Percentiles rank a stretch among this genome's conserved stretches.
Evolutionary conservation across 2,329 filamentous ascomycete genomes (phyloP).

Genomic region (Chaetomiaceae sp.): DNA sequence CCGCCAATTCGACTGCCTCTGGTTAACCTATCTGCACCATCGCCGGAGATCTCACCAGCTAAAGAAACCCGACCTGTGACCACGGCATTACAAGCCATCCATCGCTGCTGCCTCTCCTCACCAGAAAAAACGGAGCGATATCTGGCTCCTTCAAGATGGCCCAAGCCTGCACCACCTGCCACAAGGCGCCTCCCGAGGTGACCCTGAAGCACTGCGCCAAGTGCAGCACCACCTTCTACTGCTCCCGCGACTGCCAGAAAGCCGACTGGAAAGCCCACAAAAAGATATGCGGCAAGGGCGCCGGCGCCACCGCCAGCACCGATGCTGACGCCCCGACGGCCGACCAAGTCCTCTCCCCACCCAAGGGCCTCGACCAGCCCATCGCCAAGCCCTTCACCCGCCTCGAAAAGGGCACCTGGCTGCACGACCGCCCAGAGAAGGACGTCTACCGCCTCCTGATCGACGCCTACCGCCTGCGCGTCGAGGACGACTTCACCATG

Average conservation of each 20-base stretch:
- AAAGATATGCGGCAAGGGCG: conserved; percentile 6
- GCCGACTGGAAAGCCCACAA: conserved; percentile 47
- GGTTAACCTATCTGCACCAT: too few species aligned
- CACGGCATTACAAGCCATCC: too few species aligned
- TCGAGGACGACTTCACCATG: conserved; percentile 35
- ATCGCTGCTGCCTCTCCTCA: too few species aligned
- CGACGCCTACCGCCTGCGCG: conserved; percentile 45
- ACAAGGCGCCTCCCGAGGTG: conserved; percentile 28
- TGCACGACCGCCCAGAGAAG: conserved; percentile 40
- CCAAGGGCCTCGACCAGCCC: conserved; percentile 30
- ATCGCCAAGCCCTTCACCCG: conserved; percentile 37
- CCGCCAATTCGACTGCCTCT: too few species aligned
- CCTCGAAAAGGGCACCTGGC: conserved; percentile 39
- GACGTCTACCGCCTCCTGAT: conserved; percentile 45
- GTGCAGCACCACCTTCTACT: conserved; percentile 45
- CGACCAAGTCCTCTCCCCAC: conserved; percentile 14
- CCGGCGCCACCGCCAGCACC: background rate
- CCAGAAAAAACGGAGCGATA: too few species aligned
- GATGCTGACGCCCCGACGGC: background rate
- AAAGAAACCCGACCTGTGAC: too few species aligned
- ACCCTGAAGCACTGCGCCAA: conserved; percentile 41
- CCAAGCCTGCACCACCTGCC: conserved; percentile 22
- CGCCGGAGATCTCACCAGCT: too few species aligned
- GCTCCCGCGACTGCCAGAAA: conserved; percentile 49
- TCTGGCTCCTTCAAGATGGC: too few species aligned